Evolutionary conservation across 257 asterid species (phyloP), one percentile per base, ranked within the genome.

Genomic region (Capsicum chinense): DNA sequence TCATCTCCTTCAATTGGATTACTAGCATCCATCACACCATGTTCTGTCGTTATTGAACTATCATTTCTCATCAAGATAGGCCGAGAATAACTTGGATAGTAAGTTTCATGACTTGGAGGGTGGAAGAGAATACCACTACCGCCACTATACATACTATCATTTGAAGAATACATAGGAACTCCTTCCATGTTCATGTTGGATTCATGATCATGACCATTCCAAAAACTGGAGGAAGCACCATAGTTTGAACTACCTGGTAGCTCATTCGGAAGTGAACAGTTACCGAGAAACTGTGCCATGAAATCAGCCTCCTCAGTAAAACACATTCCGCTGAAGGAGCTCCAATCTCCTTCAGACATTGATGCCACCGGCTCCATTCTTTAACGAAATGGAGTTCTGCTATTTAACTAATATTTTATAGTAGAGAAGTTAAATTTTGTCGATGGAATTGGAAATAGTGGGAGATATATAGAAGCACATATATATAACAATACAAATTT

Each of bases 271-370:
- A 26, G 19, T 5, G 81, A 76, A 19, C 56, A 64, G 33, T 71
- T 66, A 83, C 82, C 88, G 68, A 85, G 81, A 44, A 83, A 86
- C 84, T 88, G 92, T 15, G 83, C 83, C 87, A 81, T 56, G 68
- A 86, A 85, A 80, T 88, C 89, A 19, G 89, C 84, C 80, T 93
- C 89, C 59, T 92, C 97, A 73, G 81, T 81, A 0, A 90, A 86
- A 79, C 91, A 92, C 86, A 93, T 87, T 84, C 80, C 92, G 91
- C 89, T 89, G 39, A 92, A 79, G 19, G 93, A 86, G 9, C 91
- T 94, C 95, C 93, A 92, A 85, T 94, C 95, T 78, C 92, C 95
- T 62, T 92, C 94, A 83, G 89, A 84, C 83, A 93, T 93, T 47
- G 90, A 86, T 76, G 86, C 93, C 78, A 88, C 48, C 39, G 83